These are phyloP conservation scores for Pleurotus salmoneostramineus DNA, from an alignment of 768 basidiomycete species.

Conservation along the genomic window DNA sequence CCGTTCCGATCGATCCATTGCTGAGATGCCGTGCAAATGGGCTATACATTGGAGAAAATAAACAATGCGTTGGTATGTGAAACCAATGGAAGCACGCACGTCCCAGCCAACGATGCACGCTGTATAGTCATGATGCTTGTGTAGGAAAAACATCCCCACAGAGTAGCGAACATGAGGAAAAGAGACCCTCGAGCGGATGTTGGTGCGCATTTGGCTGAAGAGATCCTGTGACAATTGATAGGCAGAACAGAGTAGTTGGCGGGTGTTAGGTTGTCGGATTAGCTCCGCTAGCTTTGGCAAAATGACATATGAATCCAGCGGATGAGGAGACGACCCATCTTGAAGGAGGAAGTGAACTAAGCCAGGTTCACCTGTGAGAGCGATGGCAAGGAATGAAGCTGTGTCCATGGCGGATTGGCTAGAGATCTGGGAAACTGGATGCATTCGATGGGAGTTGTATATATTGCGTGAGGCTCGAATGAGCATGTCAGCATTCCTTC, in stretches of 20 bases:
- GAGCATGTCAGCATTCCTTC: conserved; percentile 31
- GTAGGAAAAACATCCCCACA: conserved; percentile 46
- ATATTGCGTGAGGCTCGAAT: conserved; percentile 35
- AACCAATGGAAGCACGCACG: conserved; percentile 23
- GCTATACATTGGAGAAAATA: conserved; percentile 12
- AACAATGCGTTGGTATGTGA: not conserved
- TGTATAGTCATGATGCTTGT: conserved; percentile 32
- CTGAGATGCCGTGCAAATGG: conserved; percentile 33
- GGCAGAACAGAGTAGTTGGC: conserved; percentile 9
- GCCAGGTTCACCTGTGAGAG: not conserved
- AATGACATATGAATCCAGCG: not conserved
- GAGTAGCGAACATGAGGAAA: conserved; percentile 30
- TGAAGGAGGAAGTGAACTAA: not conserved
- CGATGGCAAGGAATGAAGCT: conserved; percentile 6
- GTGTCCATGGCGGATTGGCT: not conserved
- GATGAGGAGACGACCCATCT: not conserved
- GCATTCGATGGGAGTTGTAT: conserved; percentile 21
- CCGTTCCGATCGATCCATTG: conserved; percentile 41
- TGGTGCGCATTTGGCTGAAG: conserved; percentile 23
- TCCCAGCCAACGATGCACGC: conserved; percentile 50
- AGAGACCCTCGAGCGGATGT: conserved; percentile 17
- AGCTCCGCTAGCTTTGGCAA: not conserved
- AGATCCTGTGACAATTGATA: conserved; percentile 26
- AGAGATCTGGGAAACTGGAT: not conserved
- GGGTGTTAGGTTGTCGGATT: not conserved